Percentiles rank a stretch among this genome's conserved stretches.
Evolutionary conservation across 306 rosid species (phyloP).

Genomic region (cucumber (Cucumis sativus)): DNA sequence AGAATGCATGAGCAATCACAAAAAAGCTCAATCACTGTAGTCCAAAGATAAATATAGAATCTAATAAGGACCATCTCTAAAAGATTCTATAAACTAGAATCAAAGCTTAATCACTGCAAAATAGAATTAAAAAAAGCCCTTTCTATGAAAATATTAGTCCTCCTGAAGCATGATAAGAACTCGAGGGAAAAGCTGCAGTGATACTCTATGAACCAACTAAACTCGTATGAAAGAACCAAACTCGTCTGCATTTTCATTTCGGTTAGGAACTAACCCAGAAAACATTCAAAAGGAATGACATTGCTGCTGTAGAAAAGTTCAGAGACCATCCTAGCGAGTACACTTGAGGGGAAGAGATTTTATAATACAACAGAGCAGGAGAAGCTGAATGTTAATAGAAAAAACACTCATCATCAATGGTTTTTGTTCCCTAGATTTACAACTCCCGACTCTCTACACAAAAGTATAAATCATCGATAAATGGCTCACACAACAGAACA

Average conservation of each 20-base stretch:
- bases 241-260: not conserved
- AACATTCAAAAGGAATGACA: not conserved
- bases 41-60: too few species aligned
- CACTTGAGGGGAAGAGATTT: not conserved
- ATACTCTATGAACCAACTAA: not conserved
- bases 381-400: not conserved
- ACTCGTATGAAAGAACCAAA: not conserved
- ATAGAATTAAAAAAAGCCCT: too few species aligned
- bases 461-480: not conserved
- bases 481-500: conserved; percentile 6
- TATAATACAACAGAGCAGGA: not conserved
- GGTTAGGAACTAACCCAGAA: not conserved
- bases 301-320: not conserved
- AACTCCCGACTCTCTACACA: conserved; percentile 6
- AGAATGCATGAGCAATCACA: too few species aligned
- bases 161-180: not conserved
- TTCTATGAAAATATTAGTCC: not conserved
- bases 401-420: not conserved
- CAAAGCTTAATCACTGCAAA: too few species aligned
- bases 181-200: not conserved
- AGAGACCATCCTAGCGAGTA: not conserved
- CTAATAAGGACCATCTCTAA: too few species aligned
- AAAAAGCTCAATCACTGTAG: too few species aligned
- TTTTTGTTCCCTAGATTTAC: not conserved
- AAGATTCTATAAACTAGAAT: too few species aligned